phyloP scores from a whole-genome alignment of 768 basidiomycete species.

The Rhizopogon salebrosus region DNA sequence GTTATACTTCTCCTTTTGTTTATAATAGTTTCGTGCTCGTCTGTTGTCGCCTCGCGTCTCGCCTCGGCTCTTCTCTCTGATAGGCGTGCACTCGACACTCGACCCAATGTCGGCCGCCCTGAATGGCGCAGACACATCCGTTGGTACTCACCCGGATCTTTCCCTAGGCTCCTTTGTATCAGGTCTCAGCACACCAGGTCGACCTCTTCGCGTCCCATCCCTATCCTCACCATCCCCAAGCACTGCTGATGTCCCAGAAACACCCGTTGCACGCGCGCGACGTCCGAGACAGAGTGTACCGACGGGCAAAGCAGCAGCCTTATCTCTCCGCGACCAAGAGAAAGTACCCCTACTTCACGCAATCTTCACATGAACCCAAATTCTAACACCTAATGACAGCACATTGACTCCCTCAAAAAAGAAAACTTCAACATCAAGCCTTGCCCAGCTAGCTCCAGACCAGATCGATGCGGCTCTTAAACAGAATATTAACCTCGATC shows the following conservation, averaged over 20 bases:
- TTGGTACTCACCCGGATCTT: slow-evolving; percentile 47
- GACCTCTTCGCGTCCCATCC: slow-evolving; percentile 42
- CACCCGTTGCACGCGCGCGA: slow-evolving; percentile 46
- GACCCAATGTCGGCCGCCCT: no score
- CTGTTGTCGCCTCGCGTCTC: no score
- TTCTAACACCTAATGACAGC: slow-evolving; percentile 39
- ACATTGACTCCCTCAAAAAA: slow-evolving; percentile 90
- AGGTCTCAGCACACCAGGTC: slow-evolving; percentile 49
- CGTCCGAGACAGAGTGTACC: slow-evolving; percentile 27
- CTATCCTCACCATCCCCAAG: slow-evolving; percentile 45
- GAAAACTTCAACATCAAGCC: slow-evolving; percentile 95
- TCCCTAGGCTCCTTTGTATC: slow-evolving; percentile 54
- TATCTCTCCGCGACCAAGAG: slow-evolving; percentile 93
- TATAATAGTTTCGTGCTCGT: no score
- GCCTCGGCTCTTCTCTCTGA: no score
- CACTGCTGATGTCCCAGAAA: slow-evolving; percentile 44
- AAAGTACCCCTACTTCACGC: slow-evolving; percentile 48
- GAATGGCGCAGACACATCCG: slow-evolving; percentile 19
- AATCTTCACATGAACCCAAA: background rate
- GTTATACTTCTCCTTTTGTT: no score
- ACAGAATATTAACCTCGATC: slow-evolving; percentile 90
- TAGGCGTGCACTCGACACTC: no score
- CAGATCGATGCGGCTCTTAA: slow-evolving; percentile 89
- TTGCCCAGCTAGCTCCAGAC: slow-evolving; percentile 85
- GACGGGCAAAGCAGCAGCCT: slow-evolving; percentile 33